Percentiles rank a stretch among this genome's conserved stretches.
These are phyloP conservation scores for Fusarium nematophilum DNA, from an alignment of 2,329 filamentous ascomycete species.

Conservation along the genomic window DNA sequence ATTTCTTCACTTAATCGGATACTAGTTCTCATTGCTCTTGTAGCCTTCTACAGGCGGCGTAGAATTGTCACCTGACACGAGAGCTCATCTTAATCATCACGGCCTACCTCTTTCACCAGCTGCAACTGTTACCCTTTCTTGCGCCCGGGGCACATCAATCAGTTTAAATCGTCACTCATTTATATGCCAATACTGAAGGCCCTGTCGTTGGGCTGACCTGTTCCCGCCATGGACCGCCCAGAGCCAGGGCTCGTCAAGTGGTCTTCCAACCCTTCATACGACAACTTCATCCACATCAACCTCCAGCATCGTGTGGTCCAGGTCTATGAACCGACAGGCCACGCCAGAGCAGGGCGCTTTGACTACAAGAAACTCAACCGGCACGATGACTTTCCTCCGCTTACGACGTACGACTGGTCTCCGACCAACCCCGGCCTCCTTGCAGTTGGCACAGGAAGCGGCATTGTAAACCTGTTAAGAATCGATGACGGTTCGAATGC, in stretches of 20 bases:
- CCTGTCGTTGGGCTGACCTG: slow-evolving; percentile 1
- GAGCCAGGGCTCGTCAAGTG: slow-evolving; percentile 74
- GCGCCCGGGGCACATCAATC: background rate
- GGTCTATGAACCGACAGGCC: slow-evolving; percentile 71
- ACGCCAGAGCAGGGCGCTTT: slow-evolving; percentile 66
- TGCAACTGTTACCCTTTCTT: slow-evolving; percentile 2
- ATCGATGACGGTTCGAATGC: slow-evolving; percentile 77
- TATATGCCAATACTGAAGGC: background rate
- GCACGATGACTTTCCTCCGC: slow-evolving; percentile 71
- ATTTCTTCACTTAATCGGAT: background rate
- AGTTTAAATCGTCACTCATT: background rate
- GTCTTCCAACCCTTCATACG: slow-evolving; percentile 68
- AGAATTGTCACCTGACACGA: slow-evolving; percentile 8
- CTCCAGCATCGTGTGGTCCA: slow-evolving; percentile 72
- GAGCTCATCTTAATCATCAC: slow-evolving; percentile 10
- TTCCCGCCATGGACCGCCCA: slow-evolving; percentile 64
- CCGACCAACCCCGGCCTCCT: slow-evolving; percentile 72
- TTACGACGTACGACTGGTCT: slow-evolving; percentile 76
- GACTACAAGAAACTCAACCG: slow-evolving; percentile 68
- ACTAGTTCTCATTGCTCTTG: background rate
- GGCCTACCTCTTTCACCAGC: background rate
- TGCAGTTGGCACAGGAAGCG: slow-evolving; percentile 79
- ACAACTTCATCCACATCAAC: slow-evolving; percentile 74
- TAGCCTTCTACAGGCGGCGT: background rate
- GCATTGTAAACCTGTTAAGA: slow-evolving; percentile 79